phyloP scores from a whole-genome alignment of 805 yeast species.

The Lachancea sp. region DNA sequence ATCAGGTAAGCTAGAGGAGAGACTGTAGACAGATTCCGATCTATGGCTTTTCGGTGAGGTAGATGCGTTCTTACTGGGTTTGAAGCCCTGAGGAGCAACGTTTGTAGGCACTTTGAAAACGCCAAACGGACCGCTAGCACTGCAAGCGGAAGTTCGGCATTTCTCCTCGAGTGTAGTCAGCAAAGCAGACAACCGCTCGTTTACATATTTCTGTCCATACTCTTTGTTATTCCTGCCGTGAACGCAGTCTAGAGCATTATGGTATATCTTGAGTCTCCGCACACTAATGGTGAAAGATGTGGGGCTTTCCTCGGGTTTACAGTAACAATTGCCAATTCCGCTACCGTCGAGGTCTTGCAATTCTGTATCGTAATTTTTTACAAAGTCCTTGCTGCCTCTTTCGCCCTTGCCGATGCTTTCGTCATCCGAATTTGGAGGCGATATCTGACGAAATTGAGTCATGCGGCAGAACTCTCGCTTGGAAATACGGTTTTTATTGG shows the following conservation, averaged over 20 bases:
- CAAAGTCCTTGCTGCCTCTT: neutral
- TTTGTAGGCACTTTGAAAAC: neutral
- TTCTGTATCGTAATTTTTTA: neutral
- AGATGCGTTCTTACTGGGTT: neutral
- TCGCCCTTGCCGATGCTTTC: neutral
- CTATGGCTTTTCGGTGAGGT: neutral
- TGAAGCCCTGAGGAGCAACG: neutral
- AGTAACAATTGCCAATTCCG: neutral
- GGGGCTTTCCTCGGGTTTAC: neutral
- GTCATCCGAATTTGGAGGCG: slow-evolving; percentile 9
- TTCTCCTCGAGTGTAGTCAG: slow-evolving; percentile 2
- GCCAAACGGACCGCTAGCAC: slow-evolving; percentile 7
- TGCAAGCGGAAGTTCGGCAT: neutral
- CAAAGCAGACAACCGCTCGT: slow-evolving; percentile 9
- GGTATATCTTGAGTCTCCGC: slow-evolving; percentile 28
- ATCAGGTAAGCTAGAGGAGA: slow-evolving; percentile 3
- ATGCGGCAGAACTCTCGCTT: slow-evolving; percentile 17
- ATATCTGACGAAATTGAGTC: slow-evolving; percentile 14
- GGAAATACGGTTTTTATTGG: slow-evolving; percentile 12
- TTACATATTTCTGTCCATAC: slow-evolving; percentile 21
- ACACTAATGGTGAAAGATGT: slow-evolving; percentile 28
- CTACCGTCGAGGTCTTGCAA: neutral
- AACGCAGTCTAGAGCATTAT: slow-evolving; percentile 24
- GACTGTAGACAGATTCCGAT: neutral
- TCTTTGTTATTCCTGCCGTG: slow-evolving; percentile 15